Conservation (phyloP, 2,329 filamentous ascomycete species). For the Colletotrichum brevisporum region DNA sequence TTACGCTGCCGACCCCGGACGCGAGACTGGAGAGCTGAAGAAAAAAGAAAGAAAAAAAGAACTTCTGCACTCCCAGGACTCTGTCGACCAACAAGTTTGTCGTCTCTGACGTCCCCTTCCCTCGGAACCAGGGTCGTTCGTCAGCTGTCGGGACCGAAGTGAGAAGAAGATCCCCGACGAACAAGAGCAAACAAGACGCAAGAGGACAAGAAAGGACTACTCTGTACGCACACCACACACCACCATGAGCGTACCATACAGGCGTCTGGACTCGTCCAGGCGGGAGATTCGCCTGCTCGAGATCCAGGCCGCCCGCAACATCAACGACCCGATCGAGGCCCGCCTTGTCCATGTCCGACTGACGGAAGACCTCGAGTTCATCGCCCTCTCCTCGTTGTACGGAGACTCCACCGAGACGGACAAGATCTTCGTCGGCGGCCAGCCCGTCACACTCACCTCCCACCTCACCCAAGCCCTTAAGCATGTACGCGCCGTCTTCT, state of each 20-base stretch:
- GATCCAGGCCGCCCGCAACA: conserved; percentile 47
- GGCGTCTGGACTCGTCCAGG: conserved; percentile 43
- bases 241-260: conserved; percentile 37
- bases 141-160: background rate
- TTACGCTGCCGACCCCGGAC: background rate
- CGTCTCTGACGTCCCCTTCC: background rate
- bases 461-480: conserved; percentile 50
- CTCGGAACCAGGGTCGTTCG: background rate
- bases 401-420: conserved; percentile 49
- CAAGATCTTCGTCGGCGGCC: conserved; percentile 47
- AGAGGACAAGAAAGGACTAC: background rate
- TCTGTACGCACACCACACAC: background rate
- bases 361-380: conserved; percentile 45
- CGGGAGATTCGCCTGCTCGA: conserved; percentile 52
- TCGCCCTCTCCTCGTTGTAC: conserved; percentile 50
- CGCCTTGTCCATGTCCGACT: conserved; percentile 50
- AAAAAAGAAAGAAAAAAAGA: conserved; percentile 11
- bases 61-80: background rate
- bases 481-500: conserved; percentile 52
- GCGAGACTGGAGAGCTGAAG: conserved; percentile 6
- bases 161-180: background rate
- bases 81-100: background rate
- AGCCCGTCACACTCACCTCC: conserved; percentile 45
- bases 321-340: conserved; percentile 50
- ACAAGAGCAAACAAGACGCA: background rate